These are phyloP conservation scores for Cicer cuneatum DNA, from an alignment of 306 rosid species.

Conservation along the genomic window DNA sequence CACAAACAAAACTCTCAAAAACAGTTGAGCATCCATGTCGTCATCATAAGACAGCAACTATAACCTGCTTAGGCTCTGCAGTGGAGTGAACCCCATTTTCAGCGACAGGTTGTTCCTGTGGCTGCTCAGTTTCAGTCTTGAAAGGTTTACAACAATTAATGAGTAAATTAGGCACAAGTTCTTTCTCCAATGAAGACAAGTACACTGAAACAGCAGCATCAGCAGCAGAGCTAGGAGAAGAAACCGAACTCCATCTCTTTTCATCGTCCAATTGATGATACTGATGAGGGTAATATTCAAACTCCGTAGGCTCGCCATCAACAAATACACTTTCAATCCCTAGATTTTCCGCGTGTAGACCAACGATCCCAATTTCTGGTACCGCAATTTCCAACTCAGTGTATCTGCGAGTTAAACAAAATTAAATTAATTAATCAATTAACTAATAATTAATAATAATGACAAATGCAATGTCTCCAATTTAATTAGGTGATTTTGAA, in stretches of 20 bases:
- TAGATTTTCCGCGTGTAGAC: slow-evolving; percentile 91
- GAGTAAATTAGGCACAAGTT: slow-evolving; percentile 75
- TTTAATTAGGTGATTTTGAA: neutral
- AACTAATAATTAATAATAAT: neutral
- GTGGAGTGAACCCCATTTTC: slow-evolving; percentile 73
- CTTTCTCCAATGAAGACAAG: slow-evolving; percentile 73
- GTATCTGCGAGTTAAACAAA: slow-evolving; percentile 53
- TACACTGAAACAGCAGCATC: slow-evolving; percentile 75
- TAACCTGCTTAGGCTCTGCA: slow-evolving; percentile 82
- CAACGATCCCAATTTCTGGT: slow-evolving; percentile 92
- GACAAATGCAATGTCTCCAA: neutral
- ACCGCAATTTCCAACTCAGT: slow-evolving; percentile 89
- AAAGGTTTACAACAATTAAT: slow-evolving; percentile 85
- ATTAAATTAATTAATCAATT: neutral
- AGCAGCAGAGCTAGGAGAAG: slow-evolving; percentile 75
- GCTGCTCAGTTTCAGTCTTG: slow-evolving; percentile 67
- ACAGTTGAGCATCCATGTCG: slow-evolving; percentile 1
- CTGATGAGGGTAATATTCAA: slow-evolving; percentile 79
- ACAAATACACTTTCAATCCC: slow-evolving; percentile 81
- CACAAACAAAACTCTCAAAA: slow-evolving; percentile 32
- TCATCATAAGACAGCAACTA: slow-evolving; percentile 42
- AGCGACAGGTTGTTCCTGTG: slow-evolving; percentile 56
- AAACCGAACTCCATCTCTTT: slow-evolving; percentile 64
- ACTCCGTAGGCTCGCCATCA: slow-evolving; percentile 88
- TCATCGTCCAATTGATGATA: slow-evolving; percentile 57